Base-by-base conservation (phyloP, 1,284 basidiomycete genomes). In the Leccinum angustisporum region DNA sequence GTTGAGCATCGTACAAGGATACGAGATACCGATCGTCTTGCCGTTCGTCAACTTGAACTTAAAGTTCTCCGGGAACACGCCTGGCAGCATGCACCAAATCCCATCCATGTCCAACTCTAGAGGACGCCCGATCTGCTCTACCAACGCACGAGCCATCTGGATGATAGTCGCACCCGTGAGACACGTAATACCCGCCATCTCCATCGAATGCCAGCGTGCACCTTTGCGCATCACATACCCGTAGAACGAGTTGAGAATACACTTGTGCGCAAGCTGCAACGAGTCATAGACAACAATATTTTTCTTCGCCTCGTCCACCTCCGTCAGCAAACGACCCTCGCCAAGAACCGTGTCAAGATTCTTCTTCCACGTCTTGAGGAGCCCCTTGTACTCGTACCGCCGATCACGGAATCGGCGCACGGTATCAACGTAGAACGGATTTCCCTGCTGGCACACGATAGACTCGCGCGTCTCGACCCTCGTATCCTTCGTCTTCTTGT, bases 181-280 rank as follows among this genome's bases (percentile, higher is more conserved):
- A 79, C 97, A 99, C 9, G 97, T 99, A 70, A 99, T 98, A 21
- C 97, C 97, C 0, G 97, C 97, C 97, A 99, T 99, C 80, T 99
- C 97, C 97, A 99, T 99, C 43, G 96, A 98, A 78, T 99, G 97
- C 97, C 97, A 99, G 25, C 97, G 85, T 16, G 97, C 97, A 61
- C 97, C 97, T 75, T 99, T 99, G 43, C 97, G 90, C 97, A 99
- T 99, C 76, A 99, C 97, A 72, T 99, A 99, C 54, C 97, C 97
- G 76, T 99, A 99, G 83, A 99, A 99, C 3, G 97, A 98, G 81
- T 99, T 99, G 69, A 99, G 86, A 75, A 99, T 99, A 77, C 95
- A 98, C 82, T 99, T 99, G 85, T 99, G 97, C 5, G 97, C 97
- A 16, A 99, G 88, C 76, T 99, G 97, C n/a, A 99, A 84, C 10